A percentile compares a stretch with the other conserved stretches of the same genome.
phyloP scores from a whole-genome alignment of 108 stramenopile genomes.

The Conticribra weissflogii region DNA sequence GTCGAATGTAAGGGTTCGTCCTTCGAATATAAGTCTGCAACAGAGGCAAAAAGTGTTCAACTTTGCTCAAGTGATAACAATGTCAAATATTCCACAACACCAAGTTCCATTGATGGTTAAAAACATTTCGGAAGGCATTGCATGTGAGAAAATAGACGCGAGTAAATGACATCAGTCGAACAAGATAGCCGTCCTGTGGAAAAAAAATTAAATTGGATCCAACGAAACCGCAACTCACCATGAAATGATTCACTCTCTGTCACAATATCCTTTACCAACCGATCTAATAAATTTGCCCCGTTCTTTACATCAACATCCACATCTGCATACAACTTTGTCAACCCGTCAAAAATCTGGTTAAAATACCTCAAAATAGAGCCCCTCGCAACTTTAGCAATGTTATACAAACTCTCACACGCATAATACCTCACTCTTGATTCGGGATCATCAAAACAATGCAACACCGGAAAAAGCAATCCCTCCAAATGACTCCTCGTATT shows the following conservation, averaged over 20 bases:
- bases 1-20: slow-evolving; percentile 96
- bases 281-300: slow-evolving; percentile 95
- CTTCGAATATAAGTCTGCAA: slow-evolving; percentile 95
- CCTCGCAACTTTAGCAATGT: slow-evolving; percentile 97
- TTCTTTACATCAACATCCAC: slow-evolving; percentile 99
- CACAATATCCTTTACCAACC: slow-evolving; percentile 96
- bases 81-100: too few species aligned
- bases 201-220: too few species aligned
- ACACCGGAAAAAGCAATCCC: slow-evolving; percentile 90
- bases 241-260: slow-evolving; percentile 93
- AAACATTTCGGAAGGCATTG: too few species aligned
- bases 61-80: too few species aligned
- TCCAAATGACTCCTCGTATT: slow-evolving; percentile 73
- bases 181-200: too few species aligned
- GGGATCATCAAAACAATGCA: slow-evolving; percentile 98
- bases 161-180: too few species aligned
- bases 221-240: too few species aligned
- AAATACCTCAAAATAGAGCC: slow-evolving; percentile 86
- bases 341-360: slow-evolving; percentile 95
- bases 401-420: slow-evolving; percentile 97
- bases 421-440: slow-evolving; percentile 97
- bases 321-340: slow-evolving; percentile 95
- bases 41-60: slow-evolving; percentile 95
- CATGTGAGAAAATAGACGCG: too few species aligned
- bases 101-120: too few species aligned